Percentiles rank a stretch among this genome's conserved stretches.
These are phyloP conservation scores for Saccharomycopsis fodiens DNA, from an alignment of 805 yeast genomes.

Conservation along the genomic window DNA sequence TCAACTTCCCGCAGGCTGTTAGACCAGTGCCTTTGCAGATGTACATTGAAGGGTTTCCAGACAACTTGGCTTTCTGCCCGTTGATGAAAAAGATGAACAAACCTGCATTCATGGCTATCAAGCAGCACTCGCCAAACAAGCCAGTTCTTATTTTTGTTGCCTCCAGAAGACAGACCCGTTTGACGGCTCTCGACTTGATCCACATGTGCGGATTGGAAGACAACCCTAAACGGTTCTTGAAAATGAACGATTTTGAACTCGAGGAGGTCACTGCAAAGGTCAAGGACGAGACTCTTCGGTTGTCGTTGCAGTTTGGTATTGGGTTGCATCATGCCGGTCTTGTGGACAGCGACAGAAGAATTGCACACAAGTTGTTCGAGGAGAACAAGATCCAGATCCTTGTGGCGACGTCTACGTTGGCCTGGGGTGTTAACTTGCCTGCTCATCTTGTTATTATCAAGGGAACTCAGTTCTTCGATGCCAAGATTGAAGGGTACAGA, in stretches of 20 bases:
- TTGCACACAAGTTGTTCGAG: constrained; percentile 81
- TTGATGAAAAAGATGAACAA: constrained; percentile 83
- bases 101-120: constrained; percentile 88
- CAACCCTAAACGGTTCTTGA: constrained; percentile 62
- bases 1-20: constrained; percentile 74
- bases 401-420: constrained; percentile 96
- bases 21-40: constrained; percentile 81
- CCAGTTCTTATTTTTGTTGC: constrained; percentile 85
- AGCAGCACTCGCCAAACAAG: constrained; percentile 79
- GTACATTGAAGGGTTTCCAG: constrained; percentile 85
- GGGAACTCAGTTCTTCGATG: constrained; percentile 94
- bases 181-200: constrained; percentile 72
- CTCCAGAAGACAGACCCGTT: constrained; percentile 73
- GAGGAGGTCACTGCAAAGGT: constrained; percentile 44
- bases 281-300: constrained; percentile 73
- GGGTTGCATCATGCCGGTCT: constrained; percentile 98
- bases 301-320: constrained; percentile 72
- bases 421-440: constrained; percentile 99
- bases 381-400: constrained; percentile 81
- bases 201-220: constrained; percentile 75
- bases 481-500: constrained; percentile 89
- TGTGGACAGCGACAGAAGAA: constrained; percentile 80
- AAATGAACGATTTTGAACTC: constrained; percentile 58
- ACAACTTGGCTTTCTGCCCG: constrained; percentile 72
- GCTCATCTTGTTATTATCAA: constrained; percentile 98